Base-by-base conservation (phyloP, 768 basidiomycete genomes). In the Russula dissimulans region DNA sequence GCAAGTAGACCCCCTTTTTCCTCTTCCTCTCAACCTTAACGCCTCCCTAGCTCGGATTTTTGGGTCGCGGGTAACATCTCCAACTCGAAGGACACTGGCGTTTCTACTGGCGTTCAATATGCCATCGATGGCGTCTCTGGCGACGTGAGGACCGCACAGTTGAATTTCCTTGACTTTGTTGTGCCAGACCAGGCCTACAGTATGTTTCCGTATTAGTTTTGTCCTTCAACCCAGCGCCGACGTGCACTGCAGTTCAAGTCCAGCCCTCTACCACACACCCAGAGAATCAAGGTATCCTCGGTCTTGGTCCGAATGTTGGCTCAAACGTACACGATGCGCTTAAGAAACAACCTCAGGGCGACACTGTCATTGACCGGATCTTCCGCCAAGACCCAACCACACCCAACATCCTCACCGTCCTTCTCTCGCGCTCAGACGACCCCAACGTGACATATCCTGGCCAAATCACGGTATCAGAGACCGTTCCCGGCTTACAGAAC, bases 291-390 rank as follows among this genome's bases (percentile, higher is more conserved):
- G 78, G 78, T 11, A 68, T 80, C 36, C 68, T 79, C 67, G 85
- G 86, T 3, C 78, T 88, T 3, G 88, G 89, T 0, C 85, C 81
- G 46, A 81, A 77, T 69, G 74, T 72, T n/a, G 81, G 75, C 42
- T 88, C 81, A 3, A 73, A 68, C 36, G 70, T 88, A 55, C 71
- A 76, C 56, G 47, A 66, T 47, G 63, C 70, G 31, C 67, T 78
- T 14, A 63, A 71, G 7, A 65, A 71, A 53, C 34, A 66, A n/a
- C 29, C 73, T 12, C 67, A 71, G 0, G 85, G 81, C 4, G 78
- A 81, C 61, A 72, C 83, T 0, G 76, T 83, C 39, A 74, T 87
- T 9, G 83, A 87, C 71, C 77, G 82, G 46, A 82, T 87, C 61
- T 89, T 91, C 69, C 68, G 71, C 7, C 79, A 83, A 64, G 77